Base-by-base conservation (phyloP, 1,284 basidiomycete species). In the Apiotrichum veenhuisii region DNA sequence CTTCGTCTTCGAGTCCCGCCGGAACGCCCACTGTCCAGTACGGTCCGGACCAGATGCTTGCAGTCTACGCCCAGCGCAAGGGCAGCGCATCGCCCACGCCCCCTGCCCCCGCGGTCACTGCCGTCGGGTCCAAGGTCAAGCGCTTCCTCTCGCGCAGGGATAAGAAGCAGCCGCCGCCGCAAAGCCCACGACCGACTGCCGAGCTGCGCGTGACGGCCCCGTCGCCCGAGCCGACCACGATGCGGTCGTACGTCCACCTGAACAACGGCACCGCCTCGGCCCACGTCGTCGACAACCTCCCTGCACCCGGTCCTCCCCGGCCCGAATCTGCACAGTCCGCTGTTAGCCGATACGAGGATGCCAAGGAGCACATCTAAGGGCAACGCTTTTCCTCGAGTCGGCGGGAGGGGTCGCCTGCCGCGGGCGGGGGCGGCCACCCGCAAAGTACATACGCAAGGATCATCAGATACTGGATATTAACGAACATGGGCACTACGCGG, bases 1-100 rank as follows among this genome's bases (percentile, higher is more conserved):
- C 62, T 38, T 34, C 54, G 5, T 47, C 55, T 20, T 40, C 59
- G 27, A 61, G 54, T 8, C 43, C 55, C 26, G 8, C 22, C 26
- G 15, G 26, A 37, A 40, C 15, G 7, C 50, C 63, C 23, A 67
- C 68, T 7, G 67, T 71, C 42, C 65, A 68, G 25, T 74, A 71
- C 52, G 73, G 73, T 51, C 76, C 76, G 14, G 76, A 77, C 59
- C 70, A 76, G 56, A 71, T 76, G 69, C 66, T 77, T 14, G 75
- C 75, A 5, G 73, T 75, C n/a, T 77, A 77, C 63, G 76, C 76
- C 20, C 72, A 72, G 40, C 70, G 72, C 50, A 67, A 67, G 45
- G 68, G 69, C 50, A 66, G 65, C 50, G 57, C 61, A 15, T 48
- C 58, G 23, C 52, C 52, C 37, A 56, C 62, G 1, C 59, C 61